Evolutionary conservation across 305 asterid genomes (phyloP).

Genomic region (Fraxinus velutina): DNA sequence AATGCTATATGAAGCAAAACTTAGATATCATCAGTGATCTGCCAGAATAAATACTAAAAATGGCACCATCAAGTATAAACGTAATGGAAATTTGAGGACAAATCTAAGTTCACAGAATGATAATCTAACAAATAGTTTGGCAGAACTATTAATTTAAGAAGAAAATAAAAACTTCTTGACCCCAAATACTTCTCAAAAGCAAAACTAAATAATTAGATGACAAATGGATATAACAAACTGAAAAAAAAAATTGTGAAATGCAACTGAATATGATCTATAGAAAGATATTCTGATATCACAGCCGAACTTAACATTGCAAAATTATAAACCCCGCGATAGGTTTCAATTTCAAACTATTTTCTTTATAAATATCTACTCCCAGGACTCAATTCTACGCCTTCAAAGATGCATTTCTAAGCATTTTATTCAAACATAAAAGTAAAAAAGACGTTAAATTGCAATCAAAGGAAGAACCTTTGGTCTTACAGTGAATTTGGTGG

Average conservation of each 20-base stretch:
- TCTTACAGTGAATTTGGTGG: constrained; percentile 34
- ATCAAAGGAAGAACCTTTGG: neutral
- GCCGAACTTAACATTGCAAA: neutral
- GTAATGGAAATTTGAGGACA: neutral
- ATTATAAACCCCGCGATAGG: neutral
- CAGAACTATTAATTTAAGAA: neutral
- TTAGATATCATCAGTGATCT: neutral
- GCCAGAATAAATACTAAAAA: neutral
- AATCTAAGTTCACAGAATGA: constrained; percentile 1
- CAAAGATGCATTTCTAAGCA: neutral
- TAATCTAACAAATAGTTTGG: neutral
- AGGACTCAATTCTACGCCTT: neutral
- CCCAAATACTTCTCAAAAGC: neutral
- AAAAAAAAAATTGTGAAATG: neutral
- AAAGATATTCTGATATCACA: neutral
- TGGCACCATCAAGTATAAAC: neutral
- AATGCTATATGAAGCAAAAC: neutral
- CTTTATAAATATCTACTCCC: neutral
- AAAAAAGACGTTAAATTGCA: neutral
- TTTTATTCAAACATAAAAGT: neutral
- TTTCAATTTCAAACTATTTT: neutral
- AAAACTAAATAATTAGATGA: neutral
- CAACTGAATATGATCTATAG: neutral
- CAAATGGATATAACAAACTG: neutral
- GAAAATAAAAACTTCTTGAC: neutral